These are phyloP conservation scores for Penicillium waksmanii DNA, from an alignment of 495 filamentous ascomycete genomes.

Conservation along the genomic window DNA sequence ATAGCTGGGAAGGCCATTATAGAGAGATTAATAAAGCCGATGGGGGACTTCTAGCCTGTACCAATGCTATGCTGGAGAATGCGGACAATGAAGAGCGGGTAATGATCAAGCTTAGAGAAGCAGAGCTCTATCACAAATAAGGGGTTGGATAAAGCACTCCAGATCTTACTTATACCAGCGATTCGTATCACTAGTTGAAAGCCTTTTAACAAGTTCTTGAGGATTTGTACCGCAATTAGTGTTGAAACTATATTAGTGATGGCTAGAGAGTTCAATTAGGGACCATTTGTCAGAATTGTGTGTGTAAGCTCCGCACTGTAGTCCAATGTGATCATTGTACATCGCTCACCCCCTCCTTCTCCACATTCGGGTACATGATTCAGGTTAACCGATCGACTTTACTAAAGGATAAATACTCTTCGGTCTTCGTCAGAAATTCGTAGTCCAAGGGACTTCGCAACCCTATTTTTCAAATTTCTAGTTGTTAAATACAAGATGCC, in stretches of 20 bases:
- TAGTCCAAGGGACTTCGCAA: background rate
- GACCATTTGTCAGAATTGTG: no score
- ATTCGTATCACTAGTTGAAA: no score
- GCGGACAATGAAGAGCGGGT: conserved; percentile 19
- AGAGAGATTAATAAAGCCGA: conserved; percentile 42
- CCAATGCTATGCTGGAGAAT: conserved; percentile 16
- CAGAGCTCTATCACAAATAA: background rate
- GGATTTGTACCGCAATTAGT: no score
- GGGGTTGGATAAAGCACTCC: background rate
- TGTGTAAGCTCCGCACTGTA: background rate
- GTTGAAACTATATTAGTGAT: no score
- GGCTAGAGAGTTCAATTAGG: no score
- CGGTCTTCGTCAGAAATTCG: background rate
- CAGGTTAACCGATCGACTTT: background rate
- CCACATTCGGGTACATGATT: conserved; percentile 16
- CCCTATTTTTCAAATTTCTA: background rate
- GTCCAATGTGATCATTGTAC: conserved; percentile 9
- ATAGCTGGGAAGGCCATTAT: conserved; percentile 42
- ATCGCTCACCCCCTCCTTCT: conserved; percentile 18
- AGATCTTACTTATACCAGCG: no score
- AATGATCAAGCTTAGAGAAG: conserved; percentile 14
- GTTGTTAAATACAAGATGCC: conserved; percentile 36
- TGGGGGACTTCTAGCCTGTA: conserved; percentile 28
- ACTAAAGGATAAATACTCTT: background rate
- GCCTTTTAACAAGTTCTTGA: no score